Evolutionary conservation across 2,329 filamentous ascomycete species (phyloP), one percentile per base, ranked within the genome.

Genomic region (Trichocomaceae sp.): DNA sequence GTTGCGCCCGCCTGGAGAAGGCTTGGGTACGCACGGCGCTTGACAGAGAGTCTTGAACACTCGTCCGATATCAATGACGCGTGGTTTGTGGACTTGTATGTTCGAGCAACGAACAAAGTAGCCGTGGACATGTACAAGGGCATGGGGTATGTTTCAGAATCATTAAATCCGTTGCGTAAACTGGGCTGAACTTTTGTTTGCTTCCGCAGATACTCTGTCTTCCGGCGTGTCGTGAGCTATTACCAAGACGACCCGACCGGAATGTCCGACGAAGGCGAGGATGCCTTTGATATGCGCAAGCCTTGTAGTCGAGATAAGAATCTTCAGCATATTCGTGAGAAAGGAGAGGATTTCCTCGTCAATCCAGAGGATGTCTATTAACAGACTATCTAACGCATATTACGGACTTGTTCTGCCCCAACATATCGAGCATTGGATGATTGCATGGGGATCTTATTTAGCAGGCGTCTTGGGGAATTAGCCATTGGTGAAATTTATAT

Each of bases 261-360:
- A 9, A 77, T 80, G 57, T 76, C 75, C 15, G 70, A 72, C 26
- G 66, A 68, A 20, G 82, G 83, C 50, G 90, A 95, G 72, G 92
- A 97, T 75, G 93, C 92, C 17, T 93, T 89, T 69, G 93, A 99
- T 74, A 99, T 99, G 93, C 83, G 93, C 61, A 97, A 96, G 70
- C 83, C 90, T 37, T 83, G 92, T 75, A 87, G 82, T 72, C 82
- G 91, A 65, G 93, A 99, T 73, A 82, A 80, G 69, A 81, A 85
- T 54, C 75, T 80, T 56, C 81, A 88, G 69, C 89, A 95, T 71
- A 80, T 95, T 47, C 82, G 93, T 60, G 82, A 86, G 52, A 83
- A 92, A 63, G 93, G 93, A 17, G 87, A 93, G 75, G 79, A 83
- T 56, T 84, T 88, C 67, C 79, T 82, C 62, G 90, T 99, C 23